A percentile compares a stretch with the other conserved stretches of the same genome.
Evolutionary conservation across 148 eudicot species (phyloP).

Genomic region (Nepenthes mirabilis): DNA sequence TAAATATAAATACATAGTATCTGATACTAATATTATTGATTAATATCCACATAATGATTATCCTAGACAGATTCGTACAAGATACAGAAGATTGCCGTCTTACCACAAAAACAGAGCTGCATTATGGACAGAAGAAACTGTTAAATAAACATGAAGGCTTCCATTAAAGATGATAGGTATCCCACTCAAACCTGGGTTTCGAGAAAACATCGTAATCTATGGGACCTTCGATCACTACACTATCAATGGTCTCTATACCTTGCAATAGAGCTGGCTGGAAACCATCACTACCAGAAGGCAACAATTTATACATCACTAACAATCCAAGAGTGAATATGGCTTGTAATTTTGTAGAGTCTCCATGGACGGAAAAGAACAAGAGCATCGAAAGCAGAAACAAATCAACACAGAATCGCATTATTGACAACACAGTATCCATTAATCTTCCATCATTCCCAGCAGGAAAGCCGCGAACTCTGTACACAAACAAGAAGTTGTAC

Average conservation of each 20-base stretch:
- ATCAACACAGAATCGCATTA: constrained; percentile 90
- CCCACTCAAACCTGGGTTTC: constrained; percentile 90
- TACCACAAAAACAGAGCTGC: no score
- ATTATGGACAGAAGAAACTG: background rate
- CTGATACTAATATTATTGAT: no score
- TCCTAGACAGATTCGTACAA: no score
- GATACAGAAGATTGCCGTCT: no score
- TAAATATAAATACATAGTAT: no score
- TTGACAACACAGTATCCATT: constrained; percentile 74
- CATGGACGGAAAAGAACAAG: constrained; percentile 75
- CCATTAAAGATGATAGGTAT: constrained; percentile 39
- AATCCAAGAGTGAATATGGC: constrained; percentile 87
- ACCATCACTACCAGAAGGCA: constrained; percentile 61
- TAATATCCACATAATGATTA: no score
- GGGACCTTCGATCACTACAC: constrained; percentile 56
- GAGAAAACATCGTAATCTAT: constrained; percentile 85
- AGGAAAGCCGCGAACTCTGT: constrained; percentile 89
- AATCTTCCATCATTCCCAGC: constrained; percentile 92
- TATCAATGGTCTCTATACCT: constrained; percentile 64
- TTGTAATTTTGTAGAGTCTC: constrained; percentile 83
- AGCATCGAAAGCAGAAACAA: constrained; percentile 81
- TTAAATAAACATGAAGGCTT: background rate
- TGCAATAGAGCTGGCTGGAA: constrained; percentile 65
- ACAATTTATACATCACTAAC: constrained; percentile 66
- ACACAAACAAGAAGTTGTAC: constrained; percentile 94